A percentile compares a stretch with the other conserved stretches of the same genome.
phyloP scores from a whole-genome alignment of 164 flowering plant genomes.

The Annona squamosa region DNA sequence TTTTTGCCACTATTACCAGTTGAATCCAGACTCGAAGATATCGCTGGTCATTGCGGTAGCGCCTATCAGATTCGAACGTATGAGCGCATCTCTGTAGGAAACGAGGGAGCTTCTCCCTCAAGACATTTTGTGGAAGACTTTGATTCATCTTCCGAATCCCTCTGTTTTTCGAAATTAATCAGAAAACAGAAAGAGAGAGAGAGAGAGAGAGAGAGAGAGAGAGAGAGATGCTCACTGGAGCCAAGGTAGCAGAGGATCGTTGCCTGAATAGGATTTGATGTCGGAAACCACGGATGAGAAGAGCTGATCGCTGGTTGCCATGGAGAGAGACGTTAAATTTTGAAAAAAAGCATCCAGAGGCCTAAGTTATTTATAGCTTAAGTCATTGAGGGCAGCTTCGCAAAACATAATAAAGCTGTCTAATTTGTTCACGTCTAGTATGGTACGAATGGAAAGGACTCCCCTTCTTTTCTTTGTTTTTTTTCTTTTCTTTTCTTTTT shows the following conservation, averaged over 20 bases:
- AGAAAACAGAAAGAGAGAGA: constrained; percentile 1
- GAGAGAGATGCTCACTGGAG: constrained; percentile 41
- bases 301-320: constrained; percentile 36
- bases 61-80: constrained; percentile 54
- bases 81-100: constrained; percentile 84
- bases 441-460: too few relatives aligned
- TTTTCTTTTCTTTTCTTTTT: too few relatives aligned
- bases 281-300: constrained; percentile 61
- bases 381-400: too few relatives aligned
- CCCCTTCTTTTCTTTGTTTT: too few relatives aligned
- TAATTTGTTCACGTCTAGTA: too few relatives aligned
- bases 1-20: constrained; percentile 44
- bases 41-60: constrained; percentile 67
- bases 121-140: constrained; percentile 44
- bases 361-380: too few relatives aligned
- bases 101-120: constrained; percentile 82
- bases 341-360: too few relatives aligned
- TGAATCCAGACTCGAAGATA: constrained; percentile 88
- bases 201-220: background rate
- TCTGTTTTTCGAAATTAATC: constrained; percentile 25
- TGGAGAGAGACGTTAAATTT: background rate
- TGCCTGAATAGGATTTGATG: constrained; percentile 68
- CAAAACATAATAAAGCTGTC: too few relatives aligned
- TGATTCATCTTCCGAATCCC: constrained; percentile 75
- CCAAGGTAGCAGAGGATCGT: constrained; percentile 92